Base-by-base conservation (phyloP, 306 rosid species). In the Dalbergia oliveri region DNA sequence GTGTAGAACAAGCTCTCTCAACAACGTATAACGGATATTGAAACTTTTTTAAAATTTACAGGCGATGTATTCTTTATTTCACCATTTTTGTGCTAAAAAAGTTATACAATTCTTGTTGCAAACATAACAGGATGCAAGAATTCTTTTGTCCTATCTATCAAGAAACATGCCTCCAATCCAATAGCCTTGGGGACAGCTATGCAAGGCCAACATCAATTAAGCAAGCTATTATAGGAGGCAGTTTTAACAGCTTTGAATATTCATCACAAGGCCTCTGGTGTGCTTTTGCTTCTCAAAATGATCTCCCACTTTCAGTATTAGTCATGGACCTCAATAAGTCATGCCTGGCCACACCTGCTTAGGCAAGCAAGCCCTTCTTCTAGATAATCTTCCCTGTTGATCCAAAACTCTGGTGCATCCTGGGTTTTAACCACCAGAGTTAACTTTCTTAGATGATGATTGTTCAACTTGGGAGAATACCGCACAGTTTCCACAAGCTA, bases 351-450 rank as follows among this genome's bases (percentile, higher is more conserved):
- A 79, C 93, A 93, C 85, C 88, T 96, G 85, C 89, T 91, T 15
- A 93, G 86, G 81, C 98, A 93, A 84, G 91, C 91, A 82, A 91
- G 11, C 43, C 99, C 99, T 84, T 95, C 99, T 91, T 96, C 99
- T 75, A 83, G 96, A 90, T 96, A 96, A 85, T 96, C 97, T 81
- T 93, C 99, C 83, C 93, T 88, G 88, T 93, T 93, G 69, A 96
- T 93, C 99, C 99, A 96, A 86, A 91, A 96, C 79, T 93, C 98
- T 45, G 98, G 98, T 21, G 99, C 94, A 87, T 96, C 98, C 98
- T 96, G 93, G 76, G 76, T 77, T 65, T 82, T 43, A 87, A 83
- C 82, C 77, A 76, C 74, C 76, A 78, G 47, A 72, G 79, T 84
- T 35, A 65, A 76, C 44, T 82, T 75, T 73, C 80, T 87, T 75